phyloP scores from a whole-genome alignment of 495 filamentous ascomycete species.

The Xylaria scruposa region DNA sequence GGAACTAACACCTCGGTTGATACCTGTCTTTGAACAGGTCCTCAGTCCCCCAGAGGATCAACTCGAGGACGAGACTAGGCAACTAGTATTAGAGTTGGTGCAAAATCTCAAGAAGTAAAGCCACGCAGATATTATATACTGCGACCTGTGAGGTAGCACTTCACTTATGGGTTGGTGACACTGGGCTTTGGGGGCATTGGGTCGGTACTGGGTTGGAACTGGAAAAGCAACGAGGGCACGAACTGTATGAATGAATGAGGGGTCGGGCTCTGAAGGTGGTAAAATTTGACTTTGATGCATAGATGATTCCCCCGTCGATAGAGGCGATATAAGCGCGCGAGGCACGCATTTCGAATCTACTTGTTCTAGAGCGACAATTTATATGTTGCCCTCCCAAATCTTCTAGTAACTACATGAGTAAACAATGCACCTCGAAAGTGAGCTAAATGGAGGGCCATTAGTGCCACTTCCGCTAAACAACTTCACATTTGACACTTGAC shows the following conservation, averaged over 20 bases:
- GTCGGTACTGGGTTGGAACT: slow-evolving; percentile 4
- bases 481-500: too few species aligned
- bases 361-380: not conserved
- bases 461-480: too few species aligned
- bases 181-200: not conserved
- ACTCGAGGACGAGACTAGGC: slow-evolving; percentile 79
- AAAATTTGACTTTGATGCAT: slow-evolving; percentile 26
- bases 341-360: slow-evolving; percentile 2
- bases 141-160: not conserved
- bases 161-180: not conserved
- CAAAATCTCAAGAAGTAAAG: slow-evolving; percentile 34
- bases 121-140: not conserved
- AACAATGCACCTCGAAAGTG: not conserved
- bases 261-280: slow-evolving; percentile 17
- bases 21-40: slow-evolving; percentile 82
- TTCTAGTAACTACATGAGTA: not conserved
- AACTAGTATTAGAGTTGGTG: slow-evolving; percentile 40
- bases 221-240: slow-evolving; percentile 29
- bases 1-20: slow-evolving; percentile 75
- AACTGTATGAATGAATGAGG: slow-evolving; percentile 31
- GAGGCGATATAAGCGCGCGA: slow-evolving; percentile 15
- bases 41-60: slow-evolving; percentile 81
- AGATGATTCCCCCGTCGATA: slow-evolving; percentile 32
- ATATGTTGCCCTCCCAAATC: not conserved
- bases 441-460: too few species aligned